Evolutionary conservation across 1,284 basidiomycete species (phyloP), one percentile per base, ranked within the genome.

Genomic region (Microbotryomycetes sp.): DNA sequence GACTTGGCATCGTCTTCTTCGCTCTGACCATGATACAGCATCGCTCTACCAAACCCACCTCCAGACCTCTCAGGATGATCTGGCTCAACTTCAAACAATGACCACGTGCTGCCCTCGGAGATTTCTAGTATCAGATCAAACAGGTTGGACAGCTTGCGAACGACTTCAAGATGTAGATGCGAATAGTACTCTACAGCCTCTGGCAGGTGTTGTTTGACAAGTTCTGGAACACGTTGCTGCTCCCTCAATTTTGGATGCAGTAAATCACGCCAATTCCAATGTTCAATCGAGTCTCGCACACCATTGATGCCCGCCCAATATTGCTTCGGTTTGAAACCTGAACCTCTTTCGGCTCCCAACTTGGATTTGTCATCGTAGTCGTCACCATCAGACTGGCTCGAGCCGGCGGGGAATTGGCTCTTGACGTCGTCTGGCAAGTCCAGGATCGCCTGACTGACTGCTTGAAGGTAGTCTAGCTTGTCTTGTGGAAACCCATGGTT

Each of bases 61-160:
- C 51, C 60, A 14, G 22, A 28, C 6, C 45, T 12, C 3, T 57
- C 60, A 12, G 52, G 60, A 6, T 9, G 6, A n/a, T 62, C 60
- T 3, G 48, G 31, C 29, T 26, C 32, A 5, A 62, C 60, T 7
- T 54, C 32, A 36, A 47, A 58, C 9, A 62, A 31, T n/a, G 7
- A 23, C 45, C 46, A 62, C 7, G 57, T 15, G 7, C 56, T 55
- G 4, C 60, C 60, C 23, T 62, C 60, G 6, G 56, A 53, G 6
- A 62, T 26, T 30, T 62, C 60, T 46, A 62, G 60, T 31, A 62
- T 58, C 36, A 58, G 42, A 56, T 62, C 60, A 49, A 62, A 62
- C 3, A 62, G 30, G 22, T 30, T 12, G 7, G 52, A 32, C 25
- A 62, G 46, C 50, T 58, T 58, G 28, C 56, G 56, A 28, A 62